Base-by-base conservation (phyloP, 192 early-diverging fungal genomes). In the Entomortierella lignicola region DNA sequence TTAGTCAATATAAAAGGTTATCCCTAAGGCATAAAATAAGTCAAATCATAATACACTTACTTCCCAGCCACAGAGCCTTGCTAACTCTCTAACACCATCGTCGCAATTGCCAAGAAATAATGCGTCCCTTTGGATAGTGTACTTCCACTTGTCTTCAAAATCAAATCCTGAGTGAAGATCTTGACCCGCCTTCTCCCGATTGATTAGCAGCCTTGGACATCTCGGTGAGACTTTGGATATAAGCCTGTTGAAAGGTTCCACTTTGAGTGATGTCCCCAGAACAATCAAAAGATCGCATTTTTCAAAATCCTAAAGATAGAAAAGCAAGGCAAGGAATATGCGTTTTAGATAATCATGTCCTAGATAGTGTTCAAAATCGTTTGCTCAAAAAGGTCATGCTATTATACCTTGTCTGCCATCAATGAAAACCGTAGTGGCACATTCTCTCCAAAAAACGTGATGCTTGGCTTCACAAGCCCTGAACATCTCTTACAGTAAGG, bases 371-470 rank as follows among this genome's bases (percentile, higher is more conserved):
- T 37, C 34, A 7, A 7, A 7, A 37, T 37, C 5, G 4, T 10
- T 37, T 37, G 4, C 4, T 37, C 5, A 7, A 27, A 17, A 0
- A 61, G 18, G 17, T 27, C 31, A 29, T 17, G 63, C n/a, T 26
- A 15, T 10, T 54, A 44, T 68, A 77, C 72, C 1, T 32, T 58
- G 6, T 79, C 62, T 15, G 58, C 58, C 61, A 70, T 47, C 69
- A 21, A 84, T 56, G 66, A 89, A 60, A 98, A 98, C 25, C 91
- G 89, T 18, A 82, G 66, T 11, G 98, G 98, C 54, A 99, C 82
- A 21, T 81, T 71, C 79, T 99, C 94, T 21, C 96, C 96, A 84
- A 99, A 99, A 70, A 99, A 99, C 0, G 95, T 96, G 63, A 99
- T 98, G 65, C 96, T 91, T 11, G 96, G 97, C 70, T 99, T 99